Evolutionary conservation across 495 filamentous ascomycete species (phyloP), one percentile per base, ranked within the genome.

Genomic region (Hypoxylon intermedium): DNA sequence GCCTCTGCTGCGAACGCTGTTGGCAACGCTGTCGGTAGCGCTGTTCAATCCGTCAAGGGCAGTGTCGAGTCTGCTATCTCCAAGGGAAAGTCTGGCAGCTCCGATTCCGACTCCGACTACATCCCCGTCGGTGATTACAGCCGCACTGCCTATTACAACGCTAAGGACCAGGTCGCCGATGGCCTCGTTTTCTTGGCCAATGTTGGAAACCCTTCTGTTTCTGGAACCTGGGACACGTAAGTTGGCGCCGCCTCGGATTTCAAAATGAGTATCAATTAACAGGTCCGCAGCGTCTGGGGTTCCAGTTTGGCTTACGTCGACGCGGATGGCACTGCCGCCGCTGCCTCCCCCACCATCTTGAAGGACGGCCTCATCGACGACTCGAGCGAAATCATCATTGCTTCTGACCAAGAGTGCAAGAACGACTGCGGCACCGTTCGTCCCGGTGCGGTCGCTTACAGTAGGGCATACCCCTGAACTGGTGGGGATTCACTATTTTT

Each of bases 111-210:
- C 49, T 55, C 60, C 52, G 48, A 68, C 51, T 55, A 58, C 50
- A 44, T 71, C 53, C 41, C 55, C 44, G 44, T 31, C 24, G 55
- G 63, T 18, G 57, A 56, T 21, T 77, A 70, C 42, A 45, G 68
- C 18, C 73, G 82, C 37, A 68, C 71, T 21, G 85, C 75, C 12
- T 89, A 84, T 72, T 91, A 87, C 68, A 68, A 82, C 62, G 75
- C 87, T 2, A 69, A 63, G 0, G 51, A 69, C 2, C 77, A 79
- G 21, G 71, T 65, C 19, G 69, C 78, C 1, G 71, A 85, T 1
- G 87, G 86, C 5, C 60, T 92, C 2, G 79, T 78, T 18, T 91
- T 91, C 74, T 74, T 91, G 18, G 87, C 83, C 53, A 85, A 89
- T 70, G 69, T 76, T 36, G 88, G 87, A 57, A 83, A 83, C 38